Evolutionary conservation across 805 yeast species (phyloP).

Genomic region (Teunomyces funiuensis): DNA sequence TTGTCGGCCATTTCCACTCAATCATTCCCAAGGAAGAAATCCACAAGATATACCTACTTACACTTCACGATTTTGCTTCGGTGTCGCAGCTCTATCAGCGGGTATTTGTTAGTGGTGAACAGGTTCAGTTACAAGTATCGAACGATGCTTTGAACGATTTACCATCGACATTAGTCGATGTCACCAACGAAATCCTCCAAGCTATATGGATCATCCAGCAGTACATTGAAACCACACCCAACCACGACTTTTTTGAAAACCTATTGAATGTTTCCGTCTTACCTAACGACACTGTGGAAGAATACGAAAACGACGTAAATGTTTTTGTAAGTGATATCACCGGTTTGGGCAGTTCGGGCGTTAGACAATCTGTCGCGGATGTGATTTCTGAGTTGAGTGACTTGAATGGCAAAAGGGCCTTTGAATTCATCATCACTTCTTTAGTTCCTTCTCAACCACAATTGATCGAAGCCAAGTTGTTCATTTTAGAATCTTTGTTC

Average conservation of each 20-base stretch:
- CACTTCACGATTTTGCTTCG: slow-evolving; percentile 14
- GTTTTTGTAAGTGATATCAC: slow-evolving; percentile 70
- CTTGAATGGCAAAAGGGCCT: slow-evolving; percentile 30
- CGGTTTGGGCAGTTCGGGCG: slow-evolving; percentile 53
- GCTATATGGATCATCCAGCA: slow-evolving; percentile 32
- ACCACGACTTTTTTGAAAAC: slow-evolving; percentile 23
- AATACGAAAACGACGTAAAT: slow-evolving; percentile 64
- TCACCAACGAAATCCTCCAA: slow-evolving; percentile 33
- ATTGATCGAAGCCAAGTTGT: slow-evolving; percentile 41
- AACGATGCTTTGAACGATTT: slow-evolving; percentile 24
- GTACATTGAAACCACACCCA: slow-evolving; percentile 11
- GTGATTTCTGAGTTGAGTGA: slow-evolving; percentile 51
- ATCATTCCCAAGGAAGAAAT: slow-evolving; percentile 20
- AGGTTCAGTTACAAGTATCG: neutral
- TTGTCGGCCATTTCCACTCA: slow-evolving; percentile 30
- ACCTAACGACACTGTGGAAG: slow-evolving; percentile 42
- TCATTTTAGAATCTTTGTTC: slow-evolving; percentile 41
- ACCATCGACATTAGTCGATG: slow-evolving; percentile 14
- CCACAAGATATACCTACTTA: slow-evolving; percentile 11
- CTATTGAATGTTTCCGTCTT: slow-evolving; percentile 41
- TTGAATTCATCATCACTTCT: slow-evolving; percentile 2
- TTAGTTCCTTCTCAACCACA: slow-evolving; percentile 20
- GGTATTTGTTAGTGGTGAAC: neutral
- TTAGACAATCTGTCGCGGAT: slow-evolving; percentile 64
- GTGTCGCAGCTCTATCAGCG: slow-evolving; percentile 1